Evolutionary conservation across 1,284 basidiomycete genomes (phyloP).

Genomic region (Tausonia pullulans): DNA sequence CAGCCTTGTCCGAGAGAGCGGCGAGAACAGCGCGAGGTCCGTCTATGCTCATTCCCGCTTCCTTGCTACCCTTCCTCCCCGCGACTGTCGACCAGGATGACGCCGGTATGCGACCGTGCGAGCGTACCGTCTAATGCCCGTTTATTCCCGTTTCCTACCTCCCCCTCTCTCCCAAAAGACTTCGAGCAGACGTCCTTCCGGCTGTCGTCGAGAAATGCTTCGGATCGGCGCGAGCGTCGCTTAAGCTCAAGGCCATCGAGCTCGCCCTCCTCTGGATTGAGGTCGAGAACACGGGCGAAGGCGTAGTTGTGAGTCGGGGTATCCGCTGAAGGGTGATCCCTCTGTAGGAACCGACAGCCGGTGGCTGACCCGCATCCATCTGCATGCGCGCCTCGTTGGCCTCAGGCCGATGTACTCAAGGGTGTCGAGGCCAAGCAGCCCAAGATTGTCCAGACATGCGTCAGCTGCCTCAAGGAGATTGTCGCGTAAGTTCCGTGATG

Average conservation of each 20-base stretch:
- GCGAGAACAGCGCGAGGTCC: slow-evolving; percentile 62
- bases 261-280: slow-evolving; percentile 83
- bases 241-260: slow-evolving; percentile 81
- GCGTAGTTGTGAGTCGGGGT: slow-evolving; percentile 62
- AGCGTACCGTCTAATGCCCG: slow-evolving; percentile 88
- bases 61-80: neutral
- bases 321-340: neutral
- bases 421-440: slow-evolving; percentile 89
- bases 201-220: slow-evolving; percentile 92
- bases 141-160: slow-evolving; percentile 72
- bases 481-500: slow-evolving; percentile 40
- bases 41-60: slow-evolving; percentile 12
- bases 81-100: slow-evolving; percentile 49
- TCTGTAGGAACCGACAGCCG: neutral
- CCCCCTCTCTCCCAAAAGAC: neutral
- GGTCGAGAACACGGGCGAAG: slow-evolving; percentile 79
- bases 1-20: slow-evolving; percentile 78
- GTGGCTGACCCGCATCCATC: neutral
- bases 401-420: slow-evolving; percentile 65
- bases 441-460: slow-evolving; percentile 76
- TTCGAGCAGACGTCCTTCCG: slow-evolving; percentile 65
- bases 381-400: slow-evolving; percentile 18
- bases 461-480: slow-evolving; percentile 70
- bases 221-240: slow-evolving; percentile 79
- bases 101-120: slow-evolving; percentile 77